Evolutionary conservation across 805 yeast species (phyloP).

Genomic region (Suhomyces vadensis): DNA sequence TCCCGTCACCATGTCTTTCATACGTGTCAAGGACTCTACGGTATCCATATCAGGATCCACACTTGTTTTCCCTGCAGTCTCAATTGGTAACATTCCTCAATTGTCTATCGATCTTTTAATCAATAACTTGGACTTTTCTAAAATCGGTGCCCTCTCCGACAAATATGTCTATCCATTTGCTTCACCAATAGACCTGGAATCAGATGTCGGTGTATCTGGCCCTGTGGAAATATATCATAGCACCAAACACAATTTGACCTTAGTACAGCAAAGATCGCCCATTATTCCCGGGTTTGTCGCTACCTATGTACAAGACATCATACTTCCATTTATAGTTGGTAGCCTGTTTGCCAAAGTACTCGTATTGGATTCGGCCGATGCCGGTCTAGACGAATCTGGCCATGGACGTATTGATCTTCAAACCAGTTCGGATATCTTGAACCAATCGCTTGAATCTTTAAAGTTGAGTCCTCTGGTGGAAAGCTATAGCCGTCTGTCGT

Average conservation of each 20-base stretch:
- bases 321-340: conserved; percentile 49
- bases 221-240: conserved; percentile 66
- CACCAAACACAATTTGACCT: conserved; percentile 41
- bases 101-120: conserved; percentile 71
- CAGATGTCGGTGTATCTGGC: conserved; percentile 46
- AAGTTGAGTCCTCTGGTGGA: conserved; percentile 13
- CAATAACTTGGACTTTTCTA: conserved; percentile 55
- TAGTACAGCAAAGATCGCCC: conserved; percentile 86
- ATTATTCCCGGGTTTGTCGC: conserved; percentile 62
- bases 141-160: conserved; percentile 59
- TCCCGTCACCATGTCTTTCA: conserved; percentile 1
- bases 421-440: conserved; percentile 33
- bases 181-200: conserved; percentile 62
- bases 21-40: not conserved
- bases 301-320: conserved; percentile 51
- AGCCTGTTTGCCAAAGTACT: conserved; percentile 47
- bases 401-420: conserved; percentile 27
- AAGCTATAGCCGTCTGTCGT: conserved; percentile 7
- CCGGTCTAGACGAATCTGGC: conserved; percentile 42
- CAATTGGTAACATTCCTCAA: conserved; percentile 91
- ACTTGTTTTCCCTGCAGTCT: conserved; percentile 74
- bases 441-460: conserved; percentile 31
- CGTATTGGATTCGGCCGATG: conserved; percentile 72
- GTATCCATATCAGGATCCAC: conserved; percentile 29
- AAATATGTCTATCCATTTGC: conserved; percentile 74